Conservation (phyloP, 2,329 filamentous ascomycete genomes). For the Fusarium sp. region DNA sequence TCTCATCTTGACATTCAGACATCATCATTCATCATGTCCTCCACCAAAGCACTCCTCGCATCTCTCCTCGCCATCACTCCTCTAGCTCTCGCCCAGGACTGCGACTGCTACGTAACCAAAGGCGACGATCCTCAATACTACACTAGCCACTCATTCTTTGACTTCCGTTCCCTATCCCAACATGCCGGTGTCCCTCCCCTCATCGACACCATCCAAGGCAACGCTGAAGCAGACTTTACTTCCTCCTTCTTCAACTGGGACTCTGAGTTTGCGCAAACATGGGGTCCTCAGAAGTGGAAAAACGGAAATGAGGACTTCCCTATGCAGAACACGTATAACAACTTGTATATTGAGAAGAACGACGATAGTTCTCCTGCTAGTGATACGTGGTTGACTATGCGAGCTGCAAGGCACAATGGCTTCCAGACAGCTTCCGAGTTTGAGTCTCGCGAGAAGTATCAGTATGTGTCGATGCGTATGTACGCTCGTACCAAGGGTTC, state of each 20-base stretch:
- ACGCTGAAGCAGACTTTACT: conserved; percentile 51
- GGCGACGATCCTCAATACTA: conserved; percentile 47
- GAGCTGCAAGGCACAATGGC: conserved; percentile 57
- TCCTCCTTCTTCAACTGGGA: conserved; percentile 54
- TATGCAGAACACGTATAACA: conserved; percentile 57
- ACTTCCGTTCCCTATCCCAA: conserved; percentile 50
- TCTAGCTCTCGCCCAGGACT: conserved; percentile 43
- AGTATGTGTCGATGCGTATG: conserved; percentile 59
- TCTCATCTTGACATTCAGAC: neutral
- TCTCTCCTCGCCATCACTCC: conserved; percentile 44
- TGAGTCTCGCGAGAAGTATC: conserved; percentile 52
- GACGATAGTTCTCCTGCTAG: conserved; percentile 46
- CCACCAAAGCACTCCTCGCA: conserved; percentile 35
- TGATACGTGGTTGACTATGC: conserved; percentile 61
- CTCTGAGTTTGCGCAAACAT: conserved; percentile 52
- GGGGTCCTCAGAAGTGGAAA: conserved; percentile 56
- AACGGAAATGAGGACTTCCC: conserved; percentile 53
- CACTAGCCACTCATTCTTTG: conserved; percentile 47
- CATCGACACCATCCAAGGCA: conserved; percentile 49
- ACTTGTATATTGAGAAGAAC: conserved; percentile 61
- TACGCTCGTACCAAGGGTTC: conserved; percentile 61
- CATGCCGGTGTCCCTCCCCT: conserved; percentile 50
- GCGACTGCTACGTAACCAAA: conserved; percentile 51
- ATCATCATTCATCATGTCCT: conserved; percentile 37
- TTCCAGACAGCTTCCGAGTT: conserved; percentile 64